Base-by-base conservation (phyloP, 2,329 filamentous ascomycete genomes). In the Macrophomina phaseolina region DNA sequence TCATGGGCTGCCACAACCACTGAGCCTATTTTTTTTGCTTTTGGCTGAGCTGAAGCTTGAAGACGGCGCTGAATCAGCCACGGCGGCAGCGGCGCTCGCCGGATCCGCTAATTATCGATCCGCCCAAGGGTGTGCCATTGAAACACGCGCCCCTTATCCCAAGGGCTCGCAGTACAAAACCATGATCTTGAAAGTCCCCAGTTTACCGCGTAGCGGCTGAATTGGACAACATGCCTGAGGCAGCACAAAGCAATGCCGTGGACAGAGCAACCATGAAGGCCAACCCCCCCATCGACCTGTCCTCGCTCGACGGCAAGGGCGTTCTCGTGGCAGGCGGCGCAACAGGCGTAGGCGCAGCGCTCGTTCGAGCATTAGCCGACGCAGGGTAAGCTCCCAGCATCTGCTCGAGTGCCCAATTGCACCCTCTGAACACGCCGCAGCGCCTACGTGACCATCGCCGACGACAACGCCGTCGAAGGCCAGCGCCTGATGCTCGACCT, bases 301-400 rank as follows among this genome's bases (percentile, higher is more conserved):
- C 55, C 34, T 52, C 53, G 36, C 42, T 75, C n/a, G 71, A 70
- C 42, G 71, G 67, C 32, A 70, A 71, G 51, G 70, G 67, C 58
- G 73, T 71, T 12, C 68, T 76, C 36, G 67, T 76, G n/a, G 74
- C 72, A 11, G 74, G 73, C n/a, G 73, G 73, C 5, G 71, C 72
- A 1, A 70, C 68, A 42, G 74, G 73, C 1, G 66, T 75, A 11
- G 74, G 74, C 1, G 68, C 69, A n/a, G 71, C 68, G 28, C 65
- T 69, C 40, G 72, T 69, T 4, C 68, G 34, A 6, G 69, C 70
- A 1, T 67, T 76, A 30, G 74, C 72, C n/a, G 69, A 71, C 45
- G 67, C 68, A 36, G 74, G 74, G 69, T 74, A 67, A 55, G 70
- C 49, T 38, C 8, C 52, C 34, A n/a, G 51, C 32, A 36, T 30